phyloP scores from a whole-genome alignment of 2,329 filamentous ascomycete species.

The Pezicula neosporulosa region DNA sequence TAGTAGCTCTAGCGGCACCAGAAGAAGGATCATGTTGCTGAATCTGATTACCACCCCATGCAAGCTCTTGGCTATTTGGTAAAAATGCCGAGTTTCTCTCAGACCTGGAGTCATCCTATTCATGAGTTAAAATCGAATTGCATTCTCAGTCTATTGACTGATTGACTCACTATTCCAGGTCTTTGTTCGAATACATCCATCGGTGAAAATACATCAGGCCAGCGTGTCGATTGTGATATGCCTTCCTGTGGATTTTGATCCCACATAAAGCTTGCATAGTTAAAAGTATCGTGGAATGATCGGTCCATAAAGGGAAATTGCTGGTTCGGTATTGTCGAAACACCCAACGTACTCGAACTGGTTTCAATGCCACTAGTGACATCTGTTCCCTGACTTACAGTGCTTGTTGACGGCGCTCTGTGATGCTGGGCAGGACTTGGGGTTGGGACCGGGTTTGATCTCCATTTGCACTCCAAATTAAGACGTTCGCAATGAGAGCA shows the following conservation, averaged over 20 bases:
- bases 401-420: slow-evolving; percentile 4
- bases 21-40: no score
- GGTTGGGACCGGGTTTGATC: slow-evolving; percentile 16
- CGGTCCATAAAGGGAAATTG: neutral
- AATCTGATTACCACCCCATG: no score
- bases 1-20: neutral
- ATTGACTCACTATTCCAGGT: slow-evolving; percentile 2
- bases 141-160: neutral
- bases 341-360: neutral
- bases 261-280: slow-evolving; percentile 48
- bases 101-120: slow-evolving; percentile 6
- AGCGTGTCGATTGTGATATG: slow-evolving; percentile 15
- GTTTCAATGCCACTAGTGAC: neutral
- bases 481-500: slow-evolving; percentile 52
- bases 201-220: slow-evolving; percentile 5
- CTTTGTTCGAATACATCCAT: slow-evolving; percentile 1
- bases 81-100: slow-evolving; percentile 12
- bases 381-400: neutral
- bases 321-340: neutral
- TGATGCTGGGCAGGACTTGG: slow-evolving; percentile 5
- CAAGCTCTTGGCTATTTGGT: neutral
- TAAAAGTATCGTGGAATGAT: slow-evolving; percentile 35
- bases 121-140: neutral
- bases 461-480: slow-evolving; percentile 50
- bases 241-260: slow-evolving; percentile 33